A percentile compares a stretch with the other conserved stretches of the same genome.
These are phyloP conservation scores for Linnemannia schmuckeri DNA, from an alignment of 192 early-diverging fungal species.

Conservation along the genomic window DNA sequence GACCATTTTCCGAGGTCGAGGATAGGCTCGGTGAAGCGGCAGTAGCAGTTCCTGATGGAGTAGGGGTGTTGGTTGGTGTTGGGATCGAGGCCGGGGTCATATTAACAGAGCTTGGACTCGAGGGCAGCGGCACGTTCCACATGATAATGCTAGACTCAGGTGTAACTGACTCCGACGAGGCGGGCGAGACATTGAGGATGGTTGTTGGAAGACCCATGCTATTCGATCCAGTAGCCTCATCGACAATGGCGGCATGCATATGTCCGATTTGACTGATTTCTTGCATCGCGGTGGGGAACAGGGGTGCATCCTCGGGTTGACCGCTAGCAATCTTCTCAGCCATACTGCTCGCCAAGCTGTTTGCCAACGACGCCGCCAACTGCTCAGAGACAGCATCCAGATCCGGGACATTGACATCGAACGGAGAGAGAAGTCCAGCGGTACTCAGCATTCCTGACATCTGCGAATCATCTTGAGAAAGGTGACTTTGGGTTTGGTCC, in stretches of 20 bases:
- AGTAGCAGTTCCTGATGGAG: not conserved
- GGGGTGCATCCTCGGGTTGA: not conserved
- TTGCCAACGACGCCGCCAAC: conserved; percentile 38
- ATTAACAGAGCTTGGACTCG: conserved; percentile 14
- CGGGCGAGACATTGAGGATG: not conserved
- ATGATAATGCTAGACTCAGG: conserved; percentile 12
- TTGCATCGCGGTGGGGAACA: not conserved
- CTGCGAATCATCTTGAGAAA: not conserved
- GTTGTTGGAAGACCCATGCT: not conserved
- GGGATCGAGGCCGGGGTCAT: conserved; percentile 21
- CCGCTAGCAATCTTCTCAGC: conserved; percentile 14
- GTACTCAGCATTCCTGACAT: conserved; percentile 5
- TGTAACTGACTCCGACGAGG: conserved; percentile 9
- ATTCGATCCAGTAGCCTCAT: not conserved
- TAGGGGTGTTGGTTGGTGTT: conserved; percentile 40
- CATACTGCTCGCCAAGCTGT: conserved; percentile 42
- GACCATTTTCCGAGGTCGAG: not conserved
- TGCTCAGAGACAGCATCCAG: conserved; percentile 44
- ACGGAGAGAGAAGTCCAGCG: conserved; percentile 7
- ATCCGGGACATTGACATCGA: conserved; percentile 42
- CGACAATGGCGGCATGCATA: not conserved
- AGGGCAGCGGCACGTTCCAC: conserved; percentile 16
- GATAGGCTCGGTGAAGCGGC: not conserved
- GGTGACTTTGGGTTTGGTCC: not conserved
- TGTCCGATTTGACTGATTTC: not conserved